A percentile compares a stretch with the other conserved stretches of the same genome.
These are phyloP conservation scores for Pogostemon cablin DNA, from an alignment of 257 asterid species.

Conservation along the genomic window DNA sequence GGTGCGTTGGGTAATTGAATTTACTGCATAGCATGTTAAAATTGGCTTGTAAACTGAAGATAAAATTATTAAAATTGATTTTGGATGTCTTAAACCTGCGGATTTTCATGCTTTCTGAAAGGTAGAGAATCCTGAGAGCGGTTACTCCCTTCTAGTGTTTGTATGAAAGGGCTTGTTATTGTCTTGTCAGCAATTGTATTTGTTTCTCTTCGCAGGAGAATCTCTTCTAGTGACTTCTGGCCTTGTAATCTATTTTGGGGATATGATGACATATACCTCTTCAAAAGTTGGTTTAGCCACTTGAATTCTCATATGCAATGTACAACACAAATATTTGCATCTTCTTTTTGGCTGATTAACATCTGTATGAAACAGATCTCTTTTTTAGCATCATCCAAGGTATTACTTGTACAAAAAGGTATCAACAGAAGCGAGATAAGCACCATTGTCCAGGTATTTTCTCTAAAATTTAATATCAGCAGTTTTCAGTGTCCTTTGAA, in stretches of 20 bases:
- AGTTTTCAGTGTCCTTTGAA: conserved; percentile 26
- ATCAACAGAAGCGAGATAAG: conserved; percentile 74
- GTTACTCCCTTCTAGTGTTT: conserved; percentile 9
- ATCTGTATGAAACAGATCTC: conserved; percentile 52
- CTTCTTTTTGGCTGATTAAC: conserved; percentile 36
- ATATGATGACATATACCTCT: conserved; percentile 69
- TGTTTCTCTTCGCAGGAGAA: conserved; percentile 75
- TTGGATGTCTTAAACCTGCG: conserved; percentile 7
- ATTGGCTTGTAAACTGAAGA: conserved; percentile 12
- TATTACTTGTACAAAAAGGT: conserved; percentile 40
- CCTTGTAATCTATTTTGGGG: conserved; percentile 82
- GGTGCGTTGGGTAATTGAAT: conserved; percentile 55
- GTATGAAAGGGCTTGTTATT: conserved; percentile 24
- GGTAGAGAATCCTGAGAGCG: conserved; percentile 17
- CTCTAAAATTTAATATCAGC: conserved; percentile 27
- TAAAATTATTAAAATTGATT: neutral
- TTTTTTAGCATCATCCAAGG: conserved; percentile 43
- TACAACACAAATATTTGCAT: conserved; percentile 12
- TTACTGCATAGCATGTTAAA: conserved; percentile 20
- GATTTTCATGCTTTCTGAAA: conserved; percentile 11
- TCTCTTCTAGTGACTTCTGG: conserved; percentile 87
- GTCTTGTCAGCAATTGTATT: conserved; percentile 30
- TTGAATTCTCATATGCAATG: conserved; percentile 35
- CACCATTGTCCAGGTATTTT: conserved; percentile 82
- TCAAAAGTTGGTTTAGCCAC: conserved; percentile 58